Conservation (phyloP, 345 rosid species). For the Streptanthus diversifolius region DNA sequence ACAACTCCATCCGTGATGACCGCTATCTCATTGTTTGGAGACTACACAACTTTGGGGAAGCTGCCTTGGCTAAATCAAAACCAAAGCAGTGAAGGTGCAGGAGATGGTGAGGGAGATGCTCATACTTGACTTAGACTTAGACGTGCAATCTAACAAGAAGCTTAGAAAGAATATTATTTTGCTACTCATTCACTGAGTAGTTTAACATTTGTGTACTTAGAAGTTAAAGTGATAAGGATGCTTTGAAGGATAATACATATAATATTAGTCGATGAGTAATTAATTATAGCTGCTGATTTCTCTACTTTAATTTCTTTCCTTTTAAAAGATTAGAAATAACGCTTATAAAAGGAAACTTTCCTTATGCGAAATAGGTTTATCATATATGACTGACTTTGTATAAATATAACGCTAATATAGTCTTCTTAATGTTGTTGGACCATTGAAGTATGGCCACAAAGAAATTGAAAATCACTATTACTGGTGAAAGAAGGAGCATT, state of each 20-base stretch:
- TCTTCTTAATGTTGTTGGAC: too few species aligned
- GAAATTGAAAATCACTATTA: too few species aligned
- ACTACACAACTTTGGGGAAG: slow-evolving; percentile 84
- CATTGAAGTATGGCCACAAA: too few species aligned
- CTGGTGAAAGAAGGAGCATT: too few species aligned
- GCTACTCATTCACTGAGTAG: neutral
- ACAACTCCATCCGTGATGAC: slow-evolving; percentile 95
- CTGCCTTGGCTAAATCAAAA: slow-evolving; percentile 30
- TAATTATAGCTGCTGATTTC: neutral
- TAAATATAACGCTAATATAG: too few species aligned
- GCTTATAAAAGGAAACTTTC: too few species aligned
- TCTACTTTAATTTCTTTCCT: neutral
- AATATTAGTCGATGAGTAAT: slow-evolving; percentile 25
- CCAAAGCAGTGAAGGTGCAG: slow-evolving; percentile 30
- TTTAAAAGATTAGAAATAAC: too few species aligned
- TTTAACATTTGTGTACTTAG: slow-evolving; percentile 18
- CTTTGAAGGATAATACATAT: slow-evolving; percentile 3
- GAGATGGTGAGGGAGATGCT: slow-evolving; percentile 41
- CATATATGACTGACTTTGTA: too few species aligned
- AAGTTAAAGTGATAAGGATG: neutral
- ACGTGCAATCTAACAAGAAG: slow-evolving; percentile 43
- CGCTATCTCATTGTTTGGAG: slow-evolving; percentile 88
- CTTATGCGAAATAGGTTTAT: too few species aligned
- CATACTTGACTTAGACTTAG: slow-evolving; percentile 59
- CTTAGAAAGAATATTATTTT: slow-evolving; percentile 11